These are phyloP conservation scores for Vitis riparia DNA, from an alignment of 164 flowering plant species.

Conservation along the genomic window DNA sequence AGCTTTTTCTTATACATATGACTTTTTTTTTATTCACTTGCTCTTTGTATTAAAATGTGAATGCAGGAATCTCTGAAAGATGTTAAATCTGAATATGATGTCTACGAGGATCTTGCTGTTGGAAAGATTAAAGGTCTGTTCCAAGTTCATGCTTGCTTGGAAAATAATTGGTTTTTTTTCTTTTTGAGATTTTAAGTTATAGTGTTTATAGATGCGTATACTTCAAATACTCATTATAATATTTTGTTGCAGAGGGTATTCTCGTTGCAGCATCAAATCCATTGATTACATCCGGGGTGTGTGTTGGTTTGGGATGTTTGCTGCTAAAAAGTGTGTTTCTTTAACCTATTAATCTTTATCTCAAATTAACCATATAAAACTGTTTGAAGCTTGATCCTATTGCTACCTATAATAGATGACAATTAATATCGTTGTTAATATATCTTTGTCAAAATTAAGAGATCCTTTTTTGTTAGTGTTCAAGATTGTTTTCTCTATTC, in stretches of 20 bases:
- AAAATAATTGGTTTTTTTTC: not conserved
- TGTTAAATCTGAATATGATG: slow-evolving; percentile 45
- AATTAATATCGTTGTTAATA: too few relatives aligned
- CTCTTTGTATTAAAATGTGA: slow-evolving; percentile 4
- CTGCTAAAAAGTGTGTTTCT: slow-evolving; percentile 54
- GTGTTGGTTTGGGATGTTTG: slow-evolving; percentile 56
- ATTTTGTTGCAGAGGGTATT: slow-evolving; percentile 32
- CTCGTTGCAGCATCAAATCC: slow-evolving; percentile 49
- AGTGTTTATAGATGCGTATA: too few relatives aligned
- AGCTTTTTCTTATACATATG: not conserved
- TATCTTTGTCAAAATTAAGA: too few relatives aligned
- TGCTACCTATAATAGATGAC: too few relatives aligned
- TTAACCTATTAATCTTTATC: not conserved
- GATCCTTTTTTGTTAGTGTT: too few relatives aligned
- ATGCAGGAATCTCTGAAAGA: slow-evolving; percentile 60
- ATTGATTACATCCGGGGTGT: slow-evolving; percentile 44
- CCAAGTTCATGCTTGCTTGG: not conserved
- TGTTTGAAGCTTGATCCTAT: too few relatives aligned
- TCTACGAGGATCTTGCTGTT: slow-evolving; percentile 56
- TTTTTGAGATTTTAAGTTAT: not conserved
- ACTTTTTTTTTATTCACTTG: not conserved
- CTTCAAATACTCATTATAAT: not conserved
- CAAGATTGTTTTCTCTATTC: too few relatives aligned
- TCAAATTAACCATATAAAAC: not conserved
- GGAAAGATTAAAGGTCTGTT: slow-evolving; percentile 74